Base-by-base conservation (phyloP, 1,284 basidiomycete genomes). In the Ustilago sp. region DNA sequence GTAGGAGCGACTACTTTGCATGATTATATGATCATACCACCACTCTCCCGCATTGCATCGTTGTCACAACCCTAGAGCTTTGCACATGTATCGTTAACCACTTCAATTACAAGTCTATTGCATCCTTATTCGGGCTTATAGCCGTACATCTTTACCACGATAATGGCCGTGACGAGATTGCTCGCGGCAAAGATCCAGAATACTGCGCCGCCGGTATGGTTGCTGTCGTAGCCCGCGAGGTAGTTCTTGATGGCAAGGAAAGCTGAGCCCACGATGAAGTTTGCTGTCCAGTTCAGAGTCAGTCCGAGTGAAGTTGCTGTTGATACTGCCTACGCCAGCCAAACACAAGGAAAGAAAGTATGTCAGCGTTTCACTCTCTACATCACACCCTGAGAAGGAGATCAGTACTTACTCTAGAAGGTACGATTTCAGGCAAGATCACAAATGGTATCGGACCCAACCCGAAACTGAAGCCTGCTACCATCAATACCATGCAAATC, bases 401-500 rank as follows among this genome's bases (percentile, higher is more conserved):
- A 13, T 50, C 8, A 7, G 23, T 13, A 65, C 74, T 64, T 55
- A 70, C 77, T 51, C 62, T 63, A 0, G 72, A 43, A 5, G 95
- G 95, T 0, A 94, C 92, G 31, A 97, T 90, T 83, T 98, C 95
- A n/a, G 94, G 91, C 36, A 96, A 91, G 86, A 97, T 92, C 48
- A 98, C 91, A 84, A 95, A 97, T 0, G 95, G 95, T 39, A 97
- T 71, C 4, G 95, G 94, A 0, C 95, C 95, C n/a, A 97, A 88
- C 1, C 95, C 95, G 43, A 93, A 88, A 0, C 93, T 92, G 85
- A 96, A 98, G 0, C 92, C 92, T 91, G 92, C 93, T 39, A 97
- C 92, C 84, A 97, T 95, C 1, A 90, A 88, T 53, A 94, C 87
- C 75, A 97, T 94, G 4, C 92, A 90, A 31, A 93, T 83, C 61